Base-by-base conservation (phyloP, 2,329 filamentous ascomycete genomes). In the Fusarium subglutinans region DNA sequence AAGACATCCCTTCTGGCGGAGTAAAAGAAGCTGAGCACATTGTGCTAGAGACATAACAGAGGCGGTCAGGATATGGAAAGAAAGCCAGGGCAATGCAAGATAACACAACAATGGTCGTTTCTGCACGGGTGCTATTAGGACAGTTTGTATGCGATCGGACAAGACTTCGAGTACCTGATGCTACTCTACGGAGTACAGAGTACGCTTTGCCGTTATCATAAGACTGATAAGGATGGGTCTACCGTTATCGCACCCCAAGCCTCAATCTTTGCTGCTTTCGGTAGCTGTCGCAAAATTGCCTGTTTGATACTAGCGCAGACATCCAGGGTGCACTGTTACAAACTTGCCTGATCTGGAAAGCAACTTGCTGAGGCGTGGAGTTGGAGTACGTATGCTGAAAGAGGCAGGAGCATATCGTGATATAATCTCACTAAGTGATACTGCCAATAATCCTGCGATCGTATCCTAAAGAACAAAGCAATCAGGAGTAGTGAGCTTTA, bases 41-140 rank as follows among this genome's bases (percentile, higher is more conserved):
- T 15, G 1, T 38, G 13, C 0, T 1, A 12, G 3, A 26, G 4
- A 20, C 5, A 22, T 12, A 26, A 8, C 0, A 26, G n/a, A n/a
- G n/a, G 18, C 2, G 1, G 0, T 6, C 3, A 1, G 4, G 0
- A 9, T 17, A 9, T 5, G 10, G 5, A 18, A 1, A 18, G 14
- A n/a, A n/a, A 18, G 20, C 6, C 15, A 50, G 5, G 7, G 15
- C 6, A 30, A 5, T 48, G 9, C 1, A 30, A n/a, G 28, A 50
- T 33, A 50, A 12, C 5, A 18, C 20, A 50, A 6, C 2, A 30
- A 30, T 30, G 18, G 45, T 3, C 0, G 4, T 13, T n/a, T 2
- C 4, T 12, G 20, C 0, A 3, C 7, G 20, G 7, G 3, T 7
- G 5, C 20, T 30, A 6, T 30, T 9, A 0, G 14, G 14, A 13